Evolutionary conservation across 2,329 filamentous ascomycete genomes (phyloP).

Genomic region (Dryadomyces quercivorus): DNA sequence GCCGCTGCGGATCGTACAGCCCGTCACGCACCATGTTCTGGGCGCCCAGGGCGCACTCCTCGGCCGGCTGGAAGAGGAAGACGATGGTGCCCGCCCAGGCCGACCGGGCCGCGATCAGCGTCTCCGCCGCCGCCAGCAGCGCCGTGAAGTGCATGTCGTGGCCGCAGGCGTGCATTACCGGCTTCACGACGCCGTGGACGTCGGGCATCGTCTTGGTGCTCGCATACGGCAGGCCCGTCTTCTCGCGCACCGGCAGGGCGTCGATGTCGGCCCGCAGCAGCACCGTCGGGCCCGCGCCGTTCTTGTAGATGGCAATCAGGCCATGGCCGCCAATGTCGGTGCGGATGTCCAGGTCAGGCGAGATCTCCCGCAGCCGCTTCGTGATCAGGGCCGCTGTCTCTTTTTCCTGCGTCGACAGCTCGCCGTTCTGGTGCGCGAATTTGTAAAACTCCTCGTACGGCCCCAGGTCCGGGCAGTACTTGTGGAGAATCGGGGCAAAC

Average conservation of each 20-base stretch:
- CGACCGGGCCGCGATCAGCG: conserved; percentile 28
- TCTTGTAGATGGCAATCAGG: conserved; percentile 40
- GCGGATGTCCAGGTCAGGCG: neutral
- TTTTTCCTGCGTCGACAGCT: too few relatives aligned
- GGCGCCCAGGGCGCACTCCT: conserved; percentile 51
- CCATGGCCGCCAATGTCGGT: conserved; percentile 42
- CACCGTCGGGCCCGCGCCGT: conserved; percentile 41
- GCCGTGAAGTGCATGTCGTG: conserved; percentile 52
- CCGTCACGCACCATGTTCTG: conserved; percentile 24
- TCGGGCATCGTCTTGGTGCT: conserved; percentile 22
- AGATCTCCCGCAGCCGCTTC: too few relatives aligned
- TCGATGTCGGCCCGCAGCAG: conserved; percentile 52
- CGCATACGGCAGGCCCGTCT: conserved; percentile 41
- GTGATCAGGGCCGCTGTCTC: too few relatives aligned
- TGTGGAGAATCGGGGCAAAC: too few relatives aligned
- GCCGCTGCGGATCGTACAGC: conserved; percentile 15
- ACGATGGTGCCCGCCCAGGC: conserved; percentile 52
- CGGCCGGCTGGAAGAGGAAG: conserved; percentile 53
- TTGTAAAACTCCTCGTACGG: too few relatives aligned
- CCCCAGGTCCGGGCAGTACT: too few relatives aligned
- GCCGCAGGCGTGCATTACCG: conserved; percentile 46
- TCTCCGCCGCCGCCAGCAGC: conserved; percentile 40
- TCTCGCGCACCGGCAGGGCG: conserved; percentile 44
- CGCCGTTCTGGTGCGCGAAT: too few relatives aligned
- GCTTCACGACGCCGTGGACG: neutral